These are phyloP conservation scores for Fagus sylvatica DNA, from an alignment of 306 rosid genomes.

Conservation along the genomic window DNA sequence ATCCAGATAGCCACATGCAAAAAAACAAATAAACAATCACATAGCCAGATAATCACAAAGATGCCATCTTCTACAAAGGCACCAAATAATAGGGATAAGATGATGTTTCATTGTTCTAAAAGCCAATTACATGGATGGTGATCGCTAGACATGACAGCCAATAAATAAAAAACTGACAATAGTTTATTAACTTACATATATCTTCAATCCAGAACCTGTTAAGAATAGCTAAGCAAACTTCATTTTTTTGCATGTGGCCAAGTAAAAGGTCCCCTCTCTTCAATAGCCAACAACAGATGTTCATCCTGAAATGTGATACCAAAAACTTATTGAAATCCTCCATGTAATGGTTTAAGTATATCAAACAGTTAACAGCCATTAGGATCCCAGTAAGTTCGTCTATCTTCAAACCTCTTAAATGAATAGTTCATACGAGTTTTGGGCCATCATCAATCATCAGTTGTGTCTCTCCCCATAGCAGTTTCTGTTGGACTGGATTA, in stretches of 20 bases:
- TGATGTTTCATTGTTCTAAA: not conserved
- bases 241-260: constrained; percentile 6
- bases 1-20: no score
- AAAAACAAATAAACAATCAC: no score
- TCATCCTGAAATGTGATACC: constrained; percentile 38
- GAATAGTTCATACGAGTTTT: constrained; percentile 17
- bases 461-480: constrained; percentile 23
- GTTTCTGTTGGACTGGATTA: constrained; percentile 28
- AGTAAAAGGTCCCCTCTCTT: constrained; percentile 15
- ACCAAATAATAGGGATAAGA: not conserved
- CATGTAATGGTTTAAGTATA: not conserved
- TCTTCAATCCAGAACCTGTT: constrained; percentile 1
- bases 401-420: constrained; percentile 20
- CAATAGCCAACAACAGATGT: not conserved
- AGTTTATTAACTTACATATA: constrained; percentile 9
- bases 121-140: not conserved
- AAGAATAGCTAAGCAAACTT: constrained; percentile 10
- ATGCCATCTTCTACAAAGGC: not conserved
- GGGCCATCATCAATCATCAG: constrained; percentile 12
- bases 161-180: constrained; percentile 1
- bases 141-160: not conserved
- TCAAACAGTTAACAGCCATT: constrained; percentile 3
- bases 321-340: not conserved
- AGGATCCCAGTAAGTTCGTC: constrained; percentile 22
- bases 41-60: not conserved